phyloP scores from a whole-genome alignment of 192 early-diverging fungal species.

The Gamsiella multidivaricata region DNA sequence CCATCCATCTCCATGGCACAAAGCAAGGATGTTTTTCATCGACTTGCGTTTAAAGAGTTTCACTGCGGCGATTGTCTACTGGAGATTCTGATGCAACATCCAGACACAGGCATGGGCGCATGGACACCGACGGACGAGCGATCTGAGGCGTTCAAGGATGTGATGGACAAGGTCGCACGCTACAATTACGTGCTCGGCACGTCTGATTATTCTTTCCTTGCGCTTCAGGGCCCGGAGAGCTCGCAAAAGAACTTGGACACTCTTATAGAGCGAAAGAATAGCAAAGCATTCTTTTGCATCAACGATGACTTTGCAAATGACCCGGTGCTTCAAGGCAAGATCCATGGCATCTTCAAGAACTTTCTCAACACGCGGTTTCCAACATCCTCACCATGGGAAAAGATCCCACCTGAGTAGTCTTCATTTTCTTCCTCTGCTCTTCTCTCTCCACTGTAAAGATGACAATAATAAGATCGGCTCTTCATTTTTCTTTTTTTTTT shows the following conservation, averaged over 20 bases:
- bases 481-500: too few relatives aligned
- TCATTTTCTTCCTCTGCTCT: too few relatives aligned
- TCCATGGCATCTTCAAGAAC: conserved; percentile 9
- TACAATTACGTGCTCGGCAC: conserved; percentile 50
- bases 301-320: conserved; percentile 43
- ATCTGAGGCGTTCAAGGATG: conserved; percentile 22
- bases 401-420: too few relatives aligned
- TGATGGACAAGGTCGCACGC: not conserved
- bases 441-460: too few relatives aligned
- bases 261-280: not conserved
- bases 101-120: conserved; percentile 22
- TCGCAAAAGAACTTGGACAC: conserved; percentile 11
- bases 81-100: conserved; percentile 43
- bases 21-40: conserved; percentile 22
- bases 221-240: conserved; percentile 5
- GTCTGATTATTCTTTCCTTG: conserved; percentile 43
- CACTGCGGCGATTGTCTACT: conserved; percentile 55
- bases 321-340: conserved; percentile 6
- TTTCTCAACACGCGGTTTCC: conserved; percentile 40
- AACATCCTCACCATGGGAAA: conserved; percentile 26
- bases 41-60: conserved; percentile 33
- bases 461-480: too few relatives aligned
- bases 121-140: conserved; percentile 33
- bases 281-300: conserved; percentile 44
- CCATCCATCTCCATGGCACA: not conserved